A percentile compares a stretch with the other conserved stretches of the same genome.
Evolutionary conservation across 2,329 filamentous ascomycete genomes (phyloP).

Genomic region (Cytospora paraplurivora): DNA sequence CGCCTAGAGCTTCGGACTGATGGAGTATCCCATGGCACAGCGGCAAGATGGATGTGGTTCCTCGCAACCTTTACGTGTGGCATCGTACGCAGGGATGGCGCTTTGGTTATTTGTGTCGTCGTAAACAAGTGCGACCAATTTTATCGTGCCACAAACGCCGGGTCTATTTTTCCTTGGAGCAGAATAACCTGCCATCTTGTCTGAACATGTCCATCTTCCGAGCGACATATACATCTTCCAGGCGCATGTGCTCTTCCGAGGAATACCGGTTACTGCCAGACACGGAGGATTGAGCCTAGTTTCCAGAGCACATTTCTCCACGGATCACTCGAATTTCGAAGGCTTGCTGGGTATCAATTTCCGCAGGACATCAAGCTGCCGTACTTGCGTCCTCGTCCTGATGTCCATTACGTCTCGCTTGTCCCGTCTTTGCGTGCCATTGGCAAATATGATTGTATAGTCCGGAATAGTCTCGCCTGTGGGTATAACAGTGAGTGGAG

Average conservation of each 20-base stretch:
- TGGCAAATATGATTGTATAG: constrained; percentile 70
- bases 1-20: neutral
- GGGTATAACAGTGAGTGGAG: constrained; percentile 61
- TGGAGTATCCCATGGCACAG: neutral
- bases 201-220: neutral
- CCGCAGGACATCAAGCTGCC: constrained; percentile 68
- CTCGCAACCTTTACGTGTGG: neutral
- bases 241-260: neutral
- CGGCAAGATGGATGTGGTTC: neutral
- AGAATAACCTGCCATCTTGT: neutral
- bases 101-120: neutral
- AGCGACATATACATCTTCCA: neutral
- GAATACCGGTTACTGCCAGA: neutral
- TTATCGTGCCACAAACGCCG: neutral
- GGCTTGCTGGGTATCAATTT: constrained; percentile 68
- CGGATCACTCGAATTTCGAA: constrained; percentile 48
- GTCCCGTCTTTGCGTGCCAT: constrained; percentile 60
- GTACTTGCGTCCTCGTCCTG: constrained; percentile 64
- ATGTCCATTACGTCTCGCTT: constrained; percentile 62
- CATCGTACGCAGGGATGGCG: neutral
- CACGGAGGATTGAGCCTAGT: neutral
- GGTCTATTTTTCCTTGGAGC: neutral
- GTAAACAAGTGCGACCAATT: neutral
- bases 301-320: neutral
- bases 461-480: constrained; percentile 64